Evolutionary conservation across 2,329 filamentous ascomycete species (phyloP).

Genomic region (Penicillium sp.): DNA sequence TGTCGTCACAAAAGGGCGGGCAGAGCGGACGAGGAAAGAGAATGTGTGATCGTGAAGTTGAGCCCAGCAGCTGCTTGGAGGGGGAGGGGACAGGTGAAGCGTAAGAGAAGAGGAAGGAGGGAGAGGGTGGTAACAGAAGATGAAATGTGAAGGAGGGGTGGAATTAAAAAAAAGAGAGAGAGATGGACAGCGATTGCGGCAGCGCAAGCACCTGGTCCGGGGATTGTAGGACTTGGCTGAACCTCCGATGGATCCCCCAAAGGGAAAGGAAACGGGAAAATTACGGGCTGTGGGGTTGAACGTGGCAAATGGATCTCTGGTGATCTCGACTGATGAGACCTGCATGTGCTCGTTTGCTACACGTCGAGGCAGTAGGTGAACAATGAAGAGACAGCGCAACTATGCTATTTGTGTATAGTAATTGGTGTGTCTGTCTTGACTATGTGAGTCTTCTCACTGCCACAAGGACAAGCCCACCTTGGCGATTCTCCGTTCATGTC

Average conservation of each 20-base stretch:
- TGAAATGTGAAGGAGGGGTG: slow-evolving; percentile 6
- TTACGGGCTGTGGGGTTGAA: slow-evolving; percentile 18
- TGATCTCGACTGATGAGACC: background rate
- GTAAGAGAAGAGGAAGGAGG: slow-evolving; percentile 5
- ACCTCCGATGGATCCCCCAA: slow-evolving; percentile 7
- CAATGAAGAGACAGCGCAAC: background rate
- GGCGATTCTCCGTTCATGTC: no score
- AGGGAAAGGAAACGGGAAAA: slow-evolving; percentile 16
- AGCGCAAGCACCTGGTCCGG: slow-evolving; percentile 13
- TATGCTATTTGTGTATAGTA: background rate
- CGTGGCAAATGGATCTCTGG: slow-evolving; percentile 13
- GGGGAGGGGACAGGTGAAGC: slow-evolving; percentile 5
- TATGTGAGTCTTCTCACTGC: no score
- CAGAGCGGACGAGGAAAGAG: slow-evolving; percentile 17
- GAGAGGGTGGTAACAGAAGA: slow-evolving; percentile 7
- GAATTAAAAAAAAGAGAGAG: slow-evolving; percentile 11
- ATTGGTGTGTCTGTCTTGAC: no score
- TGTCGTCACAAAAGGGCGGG: slow-evolving; percentile 23
- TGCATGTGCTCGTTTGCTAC: background rate
- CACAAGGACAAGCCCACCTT: no score
- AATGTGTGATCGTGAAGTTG: slow-evolving; percentile 6
- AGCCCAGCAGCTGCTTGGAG: slow-evolving; percentile 19
- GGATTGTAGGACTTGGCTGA: slow-evolving; percentile 11
- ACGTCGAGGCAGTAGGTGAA: background rate
- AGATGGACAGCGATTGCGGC: slow-evolving; percentile 16